A percentile compares a stretch with the other conserved stretches of the same genome.
Evolutionary conservation across 2,329 filamentous ascomycete genomes (phyloP).

Genomic region (Colletotrichum musicola): DNA sequence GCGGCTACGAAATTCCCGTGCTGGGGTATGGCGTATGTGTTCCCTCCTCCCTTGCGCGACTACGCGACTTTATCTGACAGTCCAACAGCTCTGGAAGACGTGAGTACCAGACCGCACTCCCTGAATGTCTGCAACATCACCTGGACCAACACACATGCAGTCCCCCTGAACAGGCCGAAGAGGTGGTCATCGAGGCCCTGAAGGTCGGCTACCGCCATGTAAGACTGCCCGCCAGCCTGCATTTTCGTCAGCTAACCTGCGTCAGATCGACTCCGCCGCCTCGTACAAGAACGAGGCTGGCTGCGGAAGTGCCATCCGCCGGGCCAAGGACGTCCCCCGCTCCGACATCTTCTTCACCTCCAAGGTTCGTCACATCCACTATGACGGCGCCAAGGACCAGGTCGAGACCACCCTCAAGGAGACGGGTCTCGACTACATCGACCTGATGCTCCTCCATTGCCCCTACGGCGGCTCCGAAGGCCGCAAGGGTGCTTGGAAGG

Average conservation of each 20-base stretch:
- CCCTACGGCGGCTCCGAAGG: constrained; percentile 68
- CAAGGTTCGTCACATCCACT: constrained; percentile 64
- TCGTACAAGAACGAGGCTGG: constrained; percentile 64
- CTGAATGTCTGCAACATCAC: background rate
- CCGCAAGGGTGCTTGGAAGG: constrained; percentile 72
- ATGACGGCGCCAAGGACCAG: constrained; percentile 73
- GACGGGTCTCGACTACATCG: constrained; percentile 74
- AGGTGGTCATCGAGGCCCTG: constrained; percentile 59
- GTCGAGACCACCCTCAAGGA: constrained; percentile 73
- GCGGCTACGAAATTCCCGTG: constrained; percentile 64
- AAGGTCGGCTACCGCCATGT: constrained; percentile 67
- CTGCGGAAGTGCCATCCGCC: constrained; percentile 59
- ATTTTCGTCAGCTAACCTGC: constrained; percentile 4
- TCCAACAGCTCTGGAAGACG: constrained; percentile 64
- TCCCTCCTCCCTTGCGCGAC: constrained; percentile 13
- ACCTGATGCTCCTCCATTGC: constrained; percentile 74
- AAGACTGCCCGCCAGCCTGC: constrained; percentile 34
- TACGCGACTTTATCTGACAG: constrained; percentile 28
- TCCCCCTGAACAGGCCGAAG: constrained; percentile 52
- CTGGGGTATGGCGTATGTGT: constrained; percentile 66
- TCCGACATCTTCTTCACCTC: constrained; percentile 68
- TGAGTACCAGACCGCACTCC: constrained; percentile 45
- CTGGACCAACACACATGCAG: constrained; percentile 39
- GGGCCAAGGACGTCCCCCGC: constrained; percentile 56
- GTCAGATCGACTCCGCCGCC: constrained; percentile 66